Base-by-base conservation (phyloP, 2,329 filamentous ascomycete species). In the Emmonsia crescens region DNA sequence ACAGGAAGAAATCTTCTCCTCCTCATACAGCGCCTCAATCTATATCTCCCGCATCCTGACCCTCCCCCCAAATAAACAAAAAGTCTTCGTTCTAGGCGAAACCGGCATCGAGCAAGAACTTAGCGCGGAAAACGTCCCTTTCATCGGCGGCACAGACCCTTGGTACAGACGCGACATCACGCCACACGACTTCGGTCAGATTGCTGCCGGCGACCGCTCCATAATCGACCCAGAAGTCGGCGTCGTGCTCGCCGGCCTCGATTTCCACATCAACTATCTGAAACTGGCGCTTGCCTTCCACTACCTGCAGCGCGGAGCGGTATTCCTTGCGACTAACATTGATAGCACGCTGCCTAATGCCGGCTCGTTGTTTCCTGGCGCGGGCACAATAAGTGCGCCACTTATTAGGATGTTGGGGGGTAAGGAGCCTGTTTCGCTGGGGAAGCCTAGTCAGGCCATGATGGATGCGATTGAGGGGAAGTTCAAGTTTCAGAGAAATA, bases 401-500 rank as follows among this genome's bases (percentile, higher is more conserved):
- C 77, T 99, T 63, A 80, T 87, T 60, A 88, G 88, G 73, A 90
- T 90, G 80, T 80, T 83, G 3, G 77, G 73, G 21, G 82, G 82
- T 2, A 77, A 84, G 72, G 81, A 88, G 69, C 93, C 94, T 0
- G 76, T 91, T 38, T 86, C 89, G 2, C 78, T 97, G 48, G 94
- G 94, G 0, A 99, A 99, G 78, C 94, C 94, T 2, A 96, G 91
- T 73, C 91, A 96, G 78, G 93, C 93, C 3, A 99, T 99, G 94
- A 96, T 99, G 93, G 93, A 97, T 74, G 91, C 94, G 2, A 89
- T 99, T 62, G 93, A 97, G 79, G 93, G 93, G 62, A 96, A 96
- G 76, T 96, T 97, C 75, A 82, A 89, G 67, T 88, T 99, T 60
- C 87, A 97, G 73, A 84, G 92, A 44, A 84, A 82, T 63, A 85